Percentiles rank a stretch among this genome's conserved stretches.
phyloP scores from a whole-genome alignment of 441 rosid species.

The Adansonia madagascariensis region DNA sequence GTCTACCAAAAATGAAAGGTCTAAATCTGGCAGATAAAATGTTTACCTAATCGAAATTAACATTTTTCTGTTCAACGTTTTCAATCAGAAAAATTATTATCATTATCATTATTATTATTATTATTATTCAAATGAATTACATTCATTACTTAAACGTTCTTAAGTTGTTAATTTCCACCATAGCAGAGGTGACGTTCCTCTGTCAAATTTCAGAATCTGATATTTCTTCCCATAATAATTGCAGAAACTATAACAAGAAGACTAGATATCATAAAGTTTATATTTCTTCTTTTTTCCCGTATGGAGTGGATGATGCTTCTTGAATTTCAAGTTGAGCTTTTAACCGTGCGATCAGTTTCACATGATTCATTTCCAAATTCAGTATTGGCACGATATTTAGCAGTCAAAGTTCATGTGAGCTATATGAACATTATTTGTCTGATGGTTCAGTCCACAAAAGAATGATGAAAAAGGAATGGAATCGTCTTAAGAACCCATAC shows the following conservation, averaged over 20 bases:
- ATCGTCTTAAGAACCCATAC: neutral
- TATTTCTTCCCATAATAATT: too few species aligned
- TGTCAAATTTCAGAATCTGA: too few species aligned
- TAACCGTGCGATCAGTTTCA: slow-evolving; percentile 30
- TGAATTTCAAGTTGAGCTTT: neutral
- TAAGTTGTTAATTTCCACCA: too few species aligned
- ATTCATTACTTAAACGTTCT: too few species aligned
- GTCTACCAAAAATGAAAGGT: neutral
- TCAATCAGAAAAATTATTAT: neutral
- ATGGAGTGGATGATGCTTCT: neutral
- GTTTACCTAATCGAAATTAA: neutral
- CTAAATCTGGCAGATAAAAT: neutral
- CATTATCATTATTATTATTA: too few species aligned
- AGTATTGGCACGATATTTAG: neutral
- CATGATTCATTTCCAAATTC: slow-evolving; percentile 13
- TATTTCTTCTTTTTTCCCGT: neutral
- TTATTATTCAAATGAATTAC: too few species aligned
- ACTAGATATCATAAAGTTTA: too few species aligned
- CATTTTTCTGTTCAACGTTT: neutral
- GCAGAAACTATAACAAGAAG: too few species aligned
- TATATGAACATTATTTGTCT: neutral
- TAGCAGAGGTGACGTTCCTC: too few species aligned
- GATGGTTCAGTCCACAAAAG: neutral
- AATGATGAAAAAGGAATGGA: neutral
- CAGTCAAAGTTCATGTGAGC: slow-evolving; percentile 9